Evolutionary conservation across 2,329 filamentous ascomycete species (phyloP).

Genomic region (Alternaria solani): DNA sequence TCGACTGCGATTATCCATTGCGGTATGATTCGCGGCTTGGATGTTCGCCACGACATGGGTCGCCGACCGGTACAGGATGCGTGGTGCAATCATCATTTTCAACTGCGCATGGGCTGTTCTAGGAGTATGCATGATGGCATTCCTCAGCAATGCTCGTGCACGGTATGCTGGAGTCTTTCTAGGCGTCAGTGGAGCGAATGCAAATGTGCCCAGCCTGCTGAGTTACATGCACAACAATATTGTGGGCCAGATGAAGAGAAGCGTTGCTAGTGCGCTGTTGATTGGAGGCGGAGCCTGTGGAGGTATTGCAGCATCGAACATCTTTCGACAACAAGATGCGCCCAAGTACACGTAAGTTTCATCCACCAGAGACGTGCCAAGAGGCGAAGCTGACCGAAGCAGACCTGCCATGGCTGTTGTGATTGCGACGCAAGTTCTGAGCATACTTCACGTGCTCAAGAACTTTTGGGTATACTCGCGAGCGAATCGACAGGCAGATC

Average conservation of each 20-base stretch:
- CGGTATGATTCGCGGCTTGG: too few relatives aligned
- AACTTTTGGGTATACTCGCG: conserved; percentile 19
- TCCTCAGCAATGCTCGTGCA: conserved; percentile 16
- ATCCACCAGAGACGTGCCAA: background rate
- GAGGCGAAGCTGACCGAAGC: background rate
- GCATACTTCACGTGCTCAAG: conserved; percentile 19
- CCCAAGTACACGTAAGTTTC: conserved; percentile 22
- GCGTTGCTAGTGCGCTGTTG: conserved; percentile 33
- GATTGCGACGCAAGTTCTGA: conserved; percentile 28
- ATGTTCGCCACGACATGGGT: conserved; percentile 61
- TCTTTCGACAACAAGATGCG: conserved; percentile 31
- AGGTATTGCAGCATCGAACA: conserved; percentile 29
- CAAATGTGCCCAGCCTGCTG: conserved; percentile 26
- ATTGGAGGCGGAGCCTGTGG: conserved; percentile 30
- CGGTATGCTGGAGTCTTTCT: conserved; percentile 31
- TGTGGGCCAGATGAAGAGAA: conserved; percentile 33
- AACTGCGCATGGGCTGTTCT: conserved; percentile 64
- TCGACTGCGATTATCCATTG: too few relatives aligned
- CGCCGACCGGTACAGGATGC: conserved; percentile 44
- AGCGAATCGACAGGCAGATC: conserved; percentile 26
- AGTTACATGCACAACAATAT: conserved; percentile 41
- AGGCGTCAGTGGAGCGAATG: conserved; percentile 25
- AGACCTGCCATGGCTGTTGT: conserved; percentile 26
- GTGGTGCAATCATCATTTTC: conserved; percentile 55
- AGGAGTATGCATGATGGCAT: conserved; percentile 63